Conservation (phyloP, 1,139 yeast species). For the Nakaseomyces glabratus region DNA sequence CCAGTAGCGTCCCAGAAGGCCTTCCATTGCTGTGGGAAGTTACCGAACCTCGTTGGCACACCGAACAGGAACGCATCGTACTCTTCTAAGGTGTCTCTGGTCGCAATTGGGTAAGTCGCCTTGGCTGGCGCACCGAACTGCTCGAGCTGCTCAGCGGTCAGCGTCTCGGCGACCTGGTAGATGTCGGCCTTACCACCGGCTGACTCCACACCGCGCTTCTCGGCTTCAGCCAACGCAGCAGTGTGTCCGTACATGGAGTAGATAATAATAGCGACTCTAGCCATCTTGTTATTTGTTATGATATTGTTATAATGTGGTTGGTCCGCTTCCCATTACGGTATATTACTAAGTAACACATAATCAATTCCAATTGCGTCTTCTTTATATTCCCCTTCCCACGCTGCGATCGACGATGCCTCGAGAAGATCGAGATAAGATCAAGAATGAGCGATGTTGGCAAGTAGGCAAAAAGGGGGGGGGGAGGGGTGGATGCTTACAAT, state of each 20-base stretch:
- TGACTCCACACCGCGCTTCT: conserved; percentile 59
- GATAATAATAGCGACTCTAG: conserved; percentile 48
- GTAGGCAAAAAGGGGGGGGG: too few relatives aligned
- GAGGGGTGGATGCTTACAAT: too few relatives aligned
- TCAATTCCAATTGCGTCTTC: too few relatives aligned
- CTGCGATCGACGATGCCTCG: too few relatives aligned
- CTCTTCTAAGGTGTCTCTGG: conserved; percentile 46
- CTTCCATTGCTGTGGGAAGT: conserved; percentile 72
- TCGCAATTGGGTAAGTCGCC: conserved; percentile 61
- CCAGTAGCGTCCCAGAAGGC: conserved; percentile 79
- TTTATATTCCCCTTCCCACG: too few relatives aligned
- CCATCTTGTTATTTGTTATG: conserved; percentile 12
- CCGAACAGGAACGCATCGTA: conserved; percentile 78
- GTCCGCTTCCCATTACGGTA: too few relatives aligned
- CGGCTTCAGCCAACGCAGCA: conserved; percentile 57
- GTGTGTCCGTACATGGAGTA: conserved; percentile 81
- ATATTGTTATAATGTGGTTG: too few relatives aligned
- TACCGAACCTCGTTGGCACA: conserved; percentile 77
- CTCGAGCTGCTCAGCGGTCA: conserved; percentile 51
- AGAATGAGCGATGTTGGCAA: too few relatives aligned
- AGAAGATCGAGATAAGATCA: too few relatives aligned
- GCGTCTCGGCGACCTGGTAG: conserved; percentile 74
- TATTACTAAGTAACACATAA: too few relatives aligned
- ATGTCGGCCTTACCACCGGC: conserved; percentile 69
- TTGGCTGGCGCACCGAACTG: conserved; percentile 60